Evolutionary conservation across 495 filamentous ascomycete genomes (phyloP), one percentile per base, ranked within the genome.

Genomic region (Talaromyces nanjingensis): DNA sequence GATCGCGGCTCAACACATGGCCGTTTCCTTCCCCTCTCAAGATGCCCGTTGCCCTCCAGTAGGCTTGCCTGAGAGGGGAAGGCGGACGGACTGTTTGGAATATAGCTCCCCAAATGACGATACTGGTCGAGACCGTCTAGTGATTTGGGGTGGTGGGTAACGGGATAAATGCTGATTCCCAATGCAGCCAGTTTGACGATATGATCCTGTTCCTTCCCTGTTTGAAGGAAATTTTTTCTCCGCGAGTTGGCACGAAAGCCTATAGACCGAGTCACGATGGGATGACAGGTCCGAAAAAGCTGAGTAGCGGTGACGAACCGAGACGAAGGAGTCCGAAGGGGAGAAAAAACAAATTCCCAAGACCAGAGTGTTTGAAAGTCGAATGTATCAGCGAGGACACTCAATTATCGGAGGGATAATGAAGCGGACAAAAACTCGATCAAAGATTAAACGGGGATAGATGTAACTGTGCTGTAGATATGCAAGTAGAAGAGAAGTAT

Each of bases 171-270:
- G 69, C 71, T 75, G 67, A 78, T 71, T 66, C 71, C 76, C 65
- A 79, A 68, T 65, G 76, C 74, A 72, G 77, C 78, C 77, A 79
- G 72, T 73, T 65, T 77, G 76, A 70, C 60, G 24, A 18, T 31
- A 20, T 52, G 24, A 20, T 14, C 27, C 27, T 27, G 27, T 16
- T 66, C 29, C 33, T 63, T 49, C 45, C 45, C n/a, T 49, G n/a
- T 49, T 49, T 49, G 45, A 20, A 49, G n/a, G n/a, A 22, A 18
- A 18, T n/a, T 49, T 49, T 53, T 56, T 14, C 53, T 56, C 53
- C 53, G 24, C 27, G 53, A 56, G 22, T 25, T 56, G 49, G 22
- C 11, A 24, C 14, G 53, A 56, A 18, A 20, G 45, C 18, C 45
- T 20, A 20, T 9, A n/a, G 18, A 20, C 45, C 45, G n/a, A 20